phyloP scores from a whole-genome alignment of 2,329 filamentous ascomycete genomes.

The Penicillium brevicompactum region DNA sequence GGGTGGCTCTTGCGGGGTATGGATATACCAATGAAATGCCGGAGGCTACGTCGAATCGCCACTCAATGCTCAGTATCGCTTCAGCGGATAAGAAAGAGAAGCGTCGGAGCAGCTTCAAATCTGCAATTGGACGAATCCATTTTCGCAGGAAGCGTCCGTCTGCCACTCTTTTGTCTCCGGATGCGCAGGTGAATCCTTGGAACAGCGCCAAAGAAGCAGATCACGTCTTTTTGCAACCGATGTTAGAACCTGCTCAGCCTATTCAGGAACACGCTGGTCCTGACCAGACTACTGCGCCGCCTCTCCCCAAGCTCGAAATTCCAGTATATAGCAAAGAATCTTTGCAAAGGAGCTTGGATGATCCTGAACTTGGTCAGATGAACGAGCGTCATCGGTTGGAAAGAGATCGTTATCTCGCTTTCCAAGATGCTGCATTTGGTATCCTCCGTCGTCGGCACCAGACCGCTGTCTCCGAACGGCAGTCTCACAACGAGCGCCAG shows the following conservation, averaged over 20 bases:
- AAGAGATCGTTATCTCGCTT: conserved; percentile 34
- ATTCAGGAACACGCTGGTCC: background rate
- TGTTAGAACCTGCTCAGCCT: background rate
- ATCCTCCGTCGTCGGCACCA: conserved; percentile 35
- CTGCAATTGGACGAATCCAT: conserved; percentile 38
- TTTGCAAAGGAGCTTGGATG: conserved; percentile 37
- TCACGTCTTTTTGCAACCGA: conserved; percentile 41
- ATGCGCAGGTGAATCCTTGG: conserved; percentile 30
- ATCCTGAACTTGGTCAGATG: conserved; percentile 34
- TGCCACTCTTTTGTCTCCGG: conserved; percentile 31
- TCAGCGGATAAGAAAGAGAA: conserved; percentile 34
- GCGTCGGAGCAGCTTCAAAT: conserved; percentile 35
- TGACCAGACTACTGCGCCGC: conserved; percentile 14
- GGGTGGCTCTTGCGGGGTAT: conserved; percentile 14
- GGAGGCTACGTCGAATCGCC: conserved; percentile 17
- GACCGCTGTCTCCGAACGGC: conserved; percentile 30
- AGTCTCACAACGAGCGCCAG: conserved; percentile 30
- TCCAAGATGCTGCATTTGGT: conserved; percentile 35
- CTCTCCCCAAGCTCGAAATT: conserved; percentile 31
- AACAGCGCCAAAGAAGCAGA: conserved; percentile 28
- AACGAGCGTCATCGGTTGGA: conserved; percentile 33
- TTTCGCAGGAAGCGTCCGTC: conserved; percentile 38
- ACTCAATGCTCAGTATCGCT: conserved; percentile 31
- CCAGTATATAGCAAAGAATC: conserved; percentile 39
- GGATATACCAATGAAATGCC: conserved; percentile 19